Conservation (phyloP, 1,284 basidiomycete genomes). For the Trichosporon sp. region DNA sequence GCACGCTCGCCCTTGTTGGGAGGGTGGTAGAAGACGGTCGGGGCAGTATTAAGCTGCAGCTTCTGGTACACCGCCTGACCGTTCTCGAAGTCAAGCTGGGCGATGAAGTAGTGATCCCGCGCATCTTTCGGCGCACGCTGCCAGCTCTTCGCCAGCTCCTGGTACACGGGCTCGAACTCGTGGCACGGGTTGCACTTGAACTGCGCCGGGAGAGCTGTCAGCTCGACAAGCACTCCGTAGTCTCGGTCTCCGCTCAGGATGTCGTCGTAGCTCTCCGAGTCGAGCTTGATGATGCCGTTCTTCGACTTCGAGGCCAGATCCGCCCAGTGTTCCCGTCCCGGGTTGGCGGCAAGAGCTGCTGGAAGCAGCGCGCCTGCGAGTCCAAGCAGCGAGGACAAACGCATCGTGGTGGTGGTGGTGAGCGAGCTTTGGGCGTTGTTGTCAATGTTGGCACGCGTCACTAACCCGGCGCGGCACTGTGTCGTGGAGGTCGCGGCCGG, state of each 20-base stretch:
- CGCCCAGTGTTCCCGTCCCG: constrained; percentile 29
- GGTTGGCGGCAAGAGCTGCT: constrained; percentile 24
- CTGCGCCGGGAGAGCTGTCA: constrained; percentile 74
- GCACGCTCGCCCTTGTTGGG: constrained; percentile 63
- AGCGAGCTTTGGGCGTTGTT: neutral
- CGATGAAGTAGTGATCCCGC: constrained; percentile 80
- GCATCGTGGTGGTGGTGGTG: constrained; percentile 20
- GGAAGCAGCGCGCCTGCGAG: constrained; percentile 20
- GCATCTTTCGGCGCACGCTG: constrained; percentile 56
- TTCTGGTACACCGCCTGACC: constrained; percentile 69
- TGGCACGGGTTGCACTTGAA: constrained; percentile 58
- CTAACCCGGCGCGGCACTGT: neutral
- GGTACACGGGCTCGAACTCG: constrained; percentile 76
- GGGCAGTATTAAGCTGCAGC: constrained; percentile 65
- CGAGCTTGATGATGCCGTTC: constrained; percentile 73
- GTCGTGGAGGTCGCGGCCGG: constrained; percentile 1
- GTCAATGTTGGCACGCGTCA: neutral
- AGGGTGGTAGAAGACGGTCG: constrained; percentile 71
- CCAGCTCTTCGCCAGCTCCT: constrained; percentile 75
- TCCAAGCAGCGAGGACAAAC: constrained; percentile 18
- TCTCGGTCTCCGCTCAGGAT: constrained; percentile 60
- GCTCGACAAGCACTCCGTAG: constrained; percentile 74
- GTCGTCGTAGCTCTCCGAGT: constrained; percentile 67
- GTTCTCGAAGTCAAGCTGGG: constrained; percentile 77
- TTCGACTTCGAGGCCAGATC: constrained; percentile 60